These are phyloP conservation scores for Medicago arabica DNA, from an alignment of 306 rosid genomes.

Conservation along the genomic window DNA sequence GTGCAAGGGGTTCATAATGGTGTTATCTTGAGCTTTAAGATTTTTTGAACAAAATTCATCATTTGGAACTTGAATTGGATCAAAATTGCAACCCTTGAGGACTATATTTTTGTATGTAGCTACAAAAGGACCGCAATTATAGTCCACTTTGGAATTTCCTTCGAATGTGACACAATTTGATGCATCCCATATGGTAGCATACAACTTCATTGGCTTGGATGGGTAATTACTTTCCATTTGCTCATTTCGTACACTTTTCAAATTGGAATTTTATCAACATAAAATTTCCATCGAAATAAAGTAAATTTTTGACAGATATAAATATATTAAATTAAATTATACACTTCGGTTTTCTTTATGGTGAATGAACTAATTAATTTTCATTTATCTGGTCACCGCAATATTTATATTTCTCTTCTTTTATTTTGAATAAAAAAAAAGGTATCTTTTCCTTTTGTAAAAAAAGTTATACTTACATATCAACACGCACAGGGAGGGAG, in stretches of 20 bases:
- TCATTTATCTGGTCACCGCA: not conserved
- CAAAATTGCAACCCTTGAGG: slow-evolving; percentile 74
- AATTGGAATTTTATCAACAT: slow-evolving; percentile 88
- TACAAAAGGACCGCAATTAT: slow-evolving; percentile 84
- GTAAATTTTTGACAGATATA: slow-evolving; percentile 32
- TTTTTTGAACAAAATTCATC: slow-evolving; percentile 43
- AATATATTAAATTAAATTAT: too few species aligned
- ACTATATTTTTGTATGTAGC: slow-evolving; percentile 78
- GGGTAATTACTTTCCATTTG: slow-evolving; percentile 88
- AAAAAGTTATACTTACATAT: too few species aligned
- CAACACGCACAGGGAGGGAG: too few species aligned
- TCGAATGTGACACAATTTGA: slow-evolving; percentile 91
- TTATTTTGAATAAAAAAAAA: too few species aligned
- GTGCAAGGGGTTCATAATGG: slow-evolving; percentile 50
- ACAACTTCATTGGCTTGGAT: slow-evolving; percentile 87
- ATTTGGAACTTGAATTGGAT: slow-evolving; percentile 59
- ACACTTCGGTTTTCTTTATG: not conserved
- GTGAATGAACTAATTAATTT: too few species aligned
- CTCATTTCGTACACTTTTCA: slow-evolving; percentile 72
- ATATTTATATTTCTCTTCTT: too few species aligned
- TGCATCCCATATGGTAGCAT: slow-evolving; percentile 94
- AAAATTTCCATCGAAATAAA: slow-evolving; percentile 69
- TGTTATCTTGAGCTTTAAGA: too few species aligned
- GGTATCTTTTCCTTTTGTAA: too few species aligned
- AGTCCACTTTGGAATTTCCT: slow-evolving; percentile 83